Conservation (phyloP, 1,139 yeast species). For the Blastobotrys elegans region DNA sequence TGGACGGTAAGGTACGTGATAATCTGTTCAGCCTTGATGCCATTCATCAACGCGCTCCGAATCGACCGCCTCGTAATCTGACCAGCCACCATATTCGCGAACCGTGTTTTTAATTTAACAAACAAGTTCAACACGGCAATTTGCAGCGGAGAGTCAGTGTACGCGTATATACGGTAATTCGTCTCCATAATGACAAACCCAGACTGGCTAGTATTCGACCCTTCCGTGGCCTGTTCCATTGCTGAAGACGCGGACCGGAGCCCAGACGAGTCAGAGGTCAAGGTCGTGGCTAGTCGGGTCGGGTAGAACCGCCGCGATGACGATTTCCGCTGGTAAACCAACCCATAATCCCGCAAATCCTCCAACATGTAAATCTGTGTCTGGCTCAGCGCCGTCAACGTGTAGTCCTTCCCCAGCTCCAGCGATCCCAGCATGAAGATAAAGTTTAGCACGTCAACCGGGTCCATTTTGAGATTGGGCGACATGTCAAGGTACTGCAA, state of each 20-base stretch:
- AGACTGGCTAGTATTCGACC: conserved; percentile 20
- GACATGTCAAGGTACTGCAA: conserved; percentile 84
- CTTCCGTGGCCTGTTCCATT: conserved; percentile 27
- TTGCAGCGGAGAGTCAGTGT: conserved; percentile 91
- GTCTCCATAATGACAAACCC: conserved; percentile 90
- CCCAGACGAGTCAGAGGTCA: conserved; percentile 67
- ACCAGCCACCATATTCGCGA: conserved; percentile 90
- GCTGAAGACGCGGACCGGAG: conserved; percentile 27
- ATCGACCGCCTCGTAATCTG: conserved; percentile 90
- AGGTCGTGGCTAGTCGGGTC: conserved; percentile 82
- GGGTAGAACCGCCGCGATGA: conserved; percentile 73
- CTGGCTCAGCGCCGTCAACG: conserved; percentile 62
- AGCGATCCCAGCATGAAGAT: conserved; percentile 89
- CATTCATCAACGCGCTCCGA: conserved; percentile 74
- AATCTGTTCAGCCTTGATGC: conserved; percentile 93
- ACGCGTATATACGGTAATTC: conserved; percentile 87
- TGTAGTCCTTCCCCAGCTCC: conserved; percentile 84
- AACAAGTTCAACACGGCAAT: conserved; percentile 87
- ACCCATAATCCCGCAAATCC: conserved; percentile 86
- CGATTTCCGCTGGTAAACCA: conserved; percentile 71
- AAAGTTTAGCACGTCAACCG: conserved; percentile 91
- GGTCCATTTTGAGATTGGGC: conserved; percentile 83
- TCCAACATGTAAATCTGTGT: conserved; percentile 86
- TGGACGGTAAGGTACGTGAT: conserved; percentile 84
- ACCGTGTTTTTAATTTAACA: conserved; percentile 78